phyloP scores from a whole-genome alignment of 805 yeast genomes.

The Candida arabinofermentans region DNA sequence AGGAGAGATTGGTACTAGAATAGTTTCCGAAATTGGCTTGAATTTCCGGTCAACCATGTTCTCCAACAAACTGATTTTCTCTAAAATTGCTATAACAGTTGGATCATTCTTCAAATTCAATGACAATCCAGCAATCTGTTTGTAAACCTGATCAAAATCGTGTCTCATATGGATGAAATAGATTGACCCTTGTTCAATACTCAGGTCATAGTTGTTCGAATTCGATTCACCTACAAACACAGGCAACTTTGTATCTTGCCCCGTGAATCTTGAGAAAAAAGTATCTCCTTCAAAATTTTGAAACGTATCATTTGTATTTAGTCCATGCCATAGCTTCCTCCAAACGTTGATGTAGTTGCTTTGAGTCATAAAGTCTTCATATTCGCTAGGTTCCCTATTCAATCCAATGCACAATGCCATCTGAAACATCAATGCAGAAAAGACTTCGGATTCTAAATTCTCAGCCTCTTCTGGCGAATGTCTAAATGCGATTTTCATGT shows the following conservation, averaged over 20 bases:
- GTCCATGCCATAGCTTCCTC: slow-evolving; percentile 56
- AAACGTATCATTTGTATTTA: slow-evolving; percentile 38
- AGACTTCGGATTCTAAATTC: slow-evolving; percentile 36
- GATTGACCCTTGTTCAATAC: slow-evolving; percentile 35
- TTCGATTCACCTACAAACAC: slow-evolving; percentile 28
- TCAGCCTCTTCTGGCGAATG: slow-evolving; percentile 47
- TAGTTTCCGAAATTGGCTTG: slow-evolving; percentile 19
- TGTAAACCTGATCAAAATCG: slow-evolving; percentile 28
- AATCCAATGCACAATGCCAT: slow-evolving; percentile 44
- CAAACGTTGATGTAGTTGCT: slow-evolving; percentile 43
- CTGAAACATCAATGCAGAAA: slow-evolving; percentile 37
- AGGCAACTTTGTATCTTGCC: slow-evolving; percentile 43
- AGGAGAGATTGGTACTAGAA: slow-evolving; percentile 16
- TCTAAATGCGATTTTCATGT: slow-evolving; percentile 36
- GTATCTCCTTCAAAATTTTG: slow-evolving; percentile 37
- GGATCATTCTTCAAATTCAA: slow-evolving; percentile 33
- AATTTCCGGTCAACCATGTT: slow-evolving; percentile 15
- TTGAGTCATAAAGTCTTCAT: slow-evolving; percentile 18
- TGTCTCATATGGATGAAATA: slow-evolving; percentile 29
- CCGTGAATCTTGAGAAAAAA: slow-evolving; percentile 27
- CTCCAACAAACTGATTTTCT: slow-evolving; percentile 33
- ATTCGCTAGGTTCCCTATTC: slow-evolving; percentile 42
- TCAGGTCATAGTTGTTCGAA: slow-evolving; percentile 32
- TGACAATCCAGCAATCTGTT: slow-evolving; percentile 29
- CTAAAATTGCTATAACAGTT: slow-evolving; percentile 32